Evolutionary conservation across 1,139 yeast species (phyloP).

Genomic region (Candida sp.): DNA sequence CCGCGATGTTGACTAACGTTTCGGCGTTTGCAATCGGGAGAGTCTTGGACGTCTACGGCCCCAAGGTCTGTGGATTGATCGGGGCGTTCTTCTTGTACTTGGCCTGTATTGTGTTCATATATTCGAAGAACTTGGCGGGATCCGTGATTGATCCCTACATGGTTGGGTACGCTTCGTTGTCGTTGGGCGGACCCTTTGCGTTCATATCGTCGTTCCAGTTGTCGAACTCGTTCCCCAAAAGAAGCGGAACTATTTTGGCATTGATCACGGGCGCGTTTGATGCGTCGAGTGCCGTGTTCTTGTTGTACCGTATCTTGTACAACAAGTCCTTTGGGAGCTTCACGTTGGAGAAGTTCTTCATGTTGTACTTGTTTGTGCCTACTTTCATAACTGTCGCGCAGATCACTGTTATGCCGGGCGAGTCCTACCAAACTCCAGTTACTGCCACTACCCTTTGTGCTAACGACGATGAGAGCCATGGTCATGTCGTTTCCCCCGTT

Average conservation of each 20-base stretch:
- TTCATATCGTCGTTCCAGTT: conserved; percentile 50
- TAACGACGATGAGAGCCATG: conserved; percentile 21
- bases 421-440: conserved; percentile 40
- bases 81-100: conserved; percentile 43
- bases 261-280: conserved; percentile 52
- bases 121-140: conserved; percentile 22
- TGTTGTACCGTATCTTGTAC: conserved; percentile 39
- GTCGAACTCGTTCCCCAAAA: conserved; percentile 46
- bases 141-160: conserved; percentile 41
- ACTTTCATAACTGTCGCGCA: conserved; percentile 42
- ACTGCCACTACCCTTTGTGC: conserved; percentile 31
- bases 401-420: conserved; percentile 43
- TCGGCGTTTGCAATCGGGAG: conserved; percentile 47
- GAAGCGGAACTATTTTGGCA: conserved; percentile 46
- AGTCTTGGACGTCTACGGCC: conserved; percentile 45
- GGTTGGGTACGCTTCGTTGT: conserved; percentile 43
- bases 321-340: conserved; percentile 29
- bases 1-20: conserved; percentile 48
- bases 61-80: conserved; percentile 45
- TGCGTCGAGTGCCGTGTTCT: conserved; percentile 50
- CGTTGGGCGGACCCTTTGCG: conserved; percentile 52
- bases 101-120: conserved; percentile 43
- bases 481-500: conserved; percentile 8
- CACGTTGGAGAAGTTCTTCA: conserved; percentile 37
- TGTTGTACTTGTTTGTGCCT: conserved; percentile 42